Evolutionary conservation across 768 basidiomycete species (phyloP).

Genomic region (Kwoniella heveanensis): DNA sequence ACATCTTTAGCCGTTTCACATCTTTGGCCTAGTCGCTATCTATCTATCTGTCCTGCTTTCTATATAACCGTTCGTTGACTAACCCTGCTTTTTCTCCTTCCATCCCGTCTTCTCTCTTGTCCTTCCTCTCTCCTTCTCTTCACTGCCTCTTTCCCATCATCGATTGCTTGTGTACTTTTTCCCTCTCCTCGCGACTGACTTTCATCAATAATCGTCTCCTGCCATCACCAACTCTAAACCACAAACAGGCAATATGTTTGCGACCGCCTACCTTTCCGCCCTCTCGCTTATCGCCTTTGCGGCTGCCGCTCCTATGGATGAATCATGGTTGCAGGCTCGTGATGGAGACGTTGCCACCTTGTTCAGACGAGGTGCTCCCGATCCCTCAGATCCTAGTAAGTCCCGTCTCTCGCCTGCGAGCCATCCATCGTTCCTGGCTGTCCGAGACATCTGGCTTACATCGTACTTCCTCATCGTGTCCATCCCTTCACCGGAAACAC

Average conservation of each 20-base stretch:
- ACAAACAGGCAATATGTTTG: neutral
- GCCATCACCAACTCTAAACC: neutral
- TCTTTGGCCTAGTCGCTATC: neutral
- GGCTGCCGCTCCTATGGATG: slow-evolving; percentile 16
- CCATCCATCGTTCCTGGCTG: neutral
- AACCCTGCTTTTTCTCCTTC: neutral
- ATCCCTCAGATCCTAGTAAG: slow-evolving; percentile 29
- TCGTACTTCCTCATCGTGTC: no score
- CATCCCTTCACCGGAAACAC: neutral
- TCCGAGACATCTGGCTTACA: no score
- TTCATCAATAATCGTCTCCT: neutral
- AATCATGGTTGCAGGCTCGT: slow-evolving; percentile 30
- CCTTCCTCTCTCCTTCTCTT: neutral
- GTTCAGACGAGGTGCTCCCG: slow-evolving; percentile 28
- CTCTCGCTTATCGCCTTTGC: slow-evolving; percentile 10
- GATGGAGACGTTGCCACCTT: slow-evolving; percentile 27
- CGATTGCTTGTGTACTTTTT: neutral
- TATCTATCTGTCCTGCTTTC: no score
- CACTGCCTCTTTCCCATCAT: neutral
- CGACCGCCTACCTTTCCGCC: slow-evolving; percentile 5
- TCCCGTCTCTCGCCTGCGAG: slow-evolving; percentile 1
- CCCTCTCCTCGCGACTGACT: neutral
- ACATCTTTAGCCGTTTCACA: neutral
- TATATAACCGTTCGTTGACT: no score
- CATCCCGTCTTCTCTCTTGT: neutral